Base-by-base conservation (phyloP, 331 rosid genomes). In the Rosa hybrid region DNA sequence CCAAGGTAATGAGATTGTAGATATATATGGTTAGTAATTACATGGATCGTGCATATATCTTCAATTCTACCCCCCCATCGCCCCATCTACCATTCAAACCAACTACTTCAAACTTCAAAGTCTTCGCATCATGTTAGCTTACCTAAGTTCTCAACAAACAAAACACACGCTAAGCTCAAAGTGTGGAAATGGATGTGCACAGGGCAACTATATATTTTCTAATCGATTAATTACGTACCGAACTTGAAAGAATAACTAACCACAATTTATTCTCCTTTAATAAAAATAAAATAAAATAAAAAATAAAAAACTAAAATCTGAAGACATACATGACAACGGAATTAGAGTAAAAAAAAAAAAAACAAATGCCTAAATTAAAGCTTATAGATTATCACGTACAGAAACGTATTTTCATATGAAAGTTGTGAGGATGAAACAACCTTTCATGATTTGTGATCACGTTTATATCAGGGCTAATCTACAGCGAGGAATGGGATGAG, bases 11-110 rank as follows among this genome's bases (percentile, higher is more conserved):
- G 72, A 51, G 41, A 20, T 18, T 57, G n/a, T 80, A 63, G 53
- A 81, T 59, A 57, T 27, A 27, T 81, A 10, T 11, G 21, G 18
- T 49, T n/a, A 57, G 14, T 39, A 9, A 73, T 71, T 71, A 48
- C 64, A 17, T 14, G n/a, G 71, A 75, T 76, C 88, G 60, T 83
- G 74, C 82, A 68, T 18, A 9, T 68, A 68, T 10, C 49, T 68
- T 68, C 49, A 39, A 65, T 25, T 65, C 21, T 16, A 65, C 71
- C 34, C 62, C 59, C 81, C 80, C 81, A 88, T 67, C 97, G 56
- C 59, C 81, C 80, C 81, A 88, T 67, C 97, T 85, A 91, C 96
- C 97, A 83, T 88, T 92, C 97, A 90, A 86, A n/a, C 68, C 30
- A 30, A 45, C 16, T 49, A 23, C 67, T 49, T 13, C 14, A 48